phyloP scores from a whole-genome alignment of 2,329 filamentous ascomycete genomes.

The Penicillium digitatum region DNA sequence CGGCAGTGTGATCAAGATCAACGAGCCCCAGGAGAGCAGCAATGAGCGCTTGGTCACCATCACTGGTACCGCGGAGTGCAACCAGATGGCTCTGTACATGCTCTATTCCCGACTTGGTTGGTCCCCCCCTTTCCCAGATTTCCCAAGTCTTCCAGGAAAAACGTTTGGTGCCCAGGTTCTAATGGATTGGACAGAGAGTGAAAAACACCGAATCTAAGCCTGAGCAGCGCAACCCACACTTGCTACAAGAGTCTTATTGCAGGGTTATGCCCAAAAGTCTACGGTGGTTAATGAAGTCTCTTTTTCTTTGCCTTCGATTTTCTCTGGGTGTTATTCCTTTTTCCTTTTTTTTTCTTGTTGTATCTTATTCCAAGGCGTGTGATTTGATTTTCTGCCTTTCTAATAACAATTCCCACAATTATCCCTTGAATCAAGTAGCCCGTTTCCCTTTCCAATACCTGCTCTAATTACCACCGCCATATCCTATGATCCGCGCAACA shows the following conservation, averaged over 20 bases:
- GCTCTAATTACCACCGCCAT: slow-evolving; percentile 4
- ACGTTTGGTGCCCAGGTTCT: background rate
- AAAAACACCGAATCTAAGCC: slow-evolving; percentile 65
- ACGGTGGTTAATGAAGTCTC: slow-evolving; percentile 25
- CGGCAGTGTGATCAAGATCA: slow-evolving; percentile 99
- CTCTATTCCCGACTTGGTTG: slow-evolving; percentile 92
- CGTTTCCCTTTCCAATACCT: slow-evolving; percentile 1
- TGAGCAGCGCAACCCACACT: slow-evolving; percentile 1
- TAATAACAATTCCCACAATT: slow-evolving; percentile 25
- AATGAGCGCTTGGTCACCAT: slow-evolving; percentile 97
- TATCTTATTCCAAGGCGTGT: slow-evolving; percentile 35
- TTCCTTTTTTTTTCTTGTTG: slow-evolving; percentile 25
- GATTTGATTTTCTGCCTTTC: slow-evolving; percentile 12
- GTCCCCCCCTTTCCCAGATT: slow-evolving; percentile 3
- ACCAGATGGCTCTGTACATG: slow-evolving; percentile 99
- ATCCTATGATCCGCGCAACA: slow-evolving; percentile 2
- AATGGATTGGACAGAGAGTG: slow-evolving; percentile 56
- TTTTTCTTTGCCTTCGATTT: slow-evolving; percentile 14
- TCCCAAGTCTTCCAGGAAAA: background rate
- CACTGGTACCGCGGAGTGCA: slow-evolving; percentile 95
- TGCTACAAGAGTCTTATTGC: slow-evolving; percentile 1
- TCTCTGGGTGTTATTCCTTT: slow-evolving; percentile 13
- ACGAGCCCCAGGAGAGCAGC: slow-evolving; percentile 97
- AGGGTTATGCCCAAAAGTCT: slow-evolving; percentile 22
- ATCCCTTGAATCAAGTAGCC: slow-evolving; percentile 18